These are phyloP conservation scores for Gomphus sp. DNA, from an alignment of 1,284 basidiomycete species.

Conservation along the genomic window DNA sequence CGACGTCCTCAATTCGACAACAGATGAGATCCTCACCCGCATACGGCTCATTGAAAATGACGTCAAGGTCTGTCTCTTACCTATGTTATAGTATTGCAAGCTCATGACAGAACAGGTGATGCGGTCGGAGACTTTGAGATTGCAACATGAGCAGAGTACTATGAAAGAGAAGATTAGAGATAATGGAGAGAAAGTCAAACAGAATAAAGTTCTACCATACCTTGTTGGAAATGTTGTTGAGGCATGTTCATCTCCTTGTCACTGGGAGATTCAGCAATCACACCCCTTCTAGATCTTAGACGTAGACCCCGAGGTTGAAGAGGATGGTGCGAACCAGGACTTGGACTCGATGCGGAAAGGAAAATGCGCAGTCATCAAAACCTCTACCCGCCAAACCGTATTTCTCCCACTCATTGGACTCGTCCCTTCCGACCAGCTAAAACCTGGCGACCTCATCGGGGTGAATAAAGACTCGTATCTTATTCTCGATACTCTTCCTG, in stretches of 20 bases:
- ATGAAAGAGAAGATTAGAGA: slow-evolving; percentile 99
- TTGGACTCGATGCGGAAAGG: slow-evolving; percentile 91
- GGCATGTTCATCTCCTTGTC: slow-evolving; percentile 34
- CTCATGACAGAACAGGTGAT: slow-evolving; percentile 59
- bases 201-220: slow-evolving; percentile 98
- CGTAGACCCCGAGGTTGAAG: slow-evolving; percentile 87
- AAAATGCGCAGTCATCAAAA: slow-evolving; percentile 99
- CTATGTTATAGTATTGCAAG: not conserved
- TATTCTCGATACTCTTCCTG: slow-evolving; percentile 80
- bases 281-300: slow-evolving; percentile 71
- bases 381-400: slow-evolving; percentile 95
- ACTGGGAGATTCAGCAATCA: not conserved
- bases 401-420: slow-evolving; percentile 98
- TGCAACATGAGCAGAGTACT: slow-evolving; percentile 89
- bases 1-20: slow-evolving; percentile 62
- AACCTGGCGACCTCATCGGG: slow-evolving; percentile 91
- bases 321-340: slow-evolving; percentile 91
- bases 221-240: slow-evolving; percentile 97
- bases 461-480: slow-evolving; percentile 99
- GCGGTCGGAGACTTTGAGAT: slow-evolving; percentile 85
- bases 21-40: slow-evolving; percentile 82
- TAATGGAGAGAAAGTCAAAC: slow-evolving; percentile 97
- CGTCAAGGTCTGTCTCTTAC: slow-evolving; percentile 56
- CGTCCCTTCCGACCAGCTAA: slow-evolving; percentile 84
- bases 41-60: slow-evolving; percentile 91